These are phyloP conservation scores for Colletotrichum limetticola DNA, from an alignment of 2,329 filamentous ascomycete genomes.

Conservation along the genomic window DNA sequence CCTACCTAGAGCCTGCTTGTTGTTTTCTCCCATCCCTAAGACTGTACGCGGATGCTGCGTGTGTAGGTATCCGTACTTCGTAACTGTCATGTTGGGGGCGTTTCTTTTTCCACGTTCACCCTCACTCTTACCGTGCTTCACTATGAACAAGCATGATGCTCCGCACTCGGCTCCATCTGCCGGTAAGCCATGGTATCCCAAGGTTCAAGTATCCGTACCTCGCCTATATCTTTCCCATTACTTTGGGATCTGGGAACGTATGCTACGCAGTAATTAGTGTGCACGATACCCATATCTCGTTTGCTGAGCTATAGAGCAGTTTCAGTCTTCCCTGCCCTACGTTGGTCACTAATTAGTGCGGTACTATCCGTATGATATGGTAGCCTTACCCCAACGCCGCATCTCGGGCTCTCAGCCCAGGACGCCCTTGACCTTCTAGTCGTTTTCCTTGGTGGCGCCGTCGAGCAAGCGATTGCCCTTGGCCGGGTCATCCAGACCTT, in stretches of 20 bases:
- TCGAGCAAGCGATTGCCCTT: background rate
- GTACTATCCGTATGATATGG: background rate
- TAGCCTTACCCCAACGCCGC: background rate
- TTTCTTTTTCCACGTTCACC: background rate
- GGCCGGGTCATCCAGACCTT: conserved; percentile 4
- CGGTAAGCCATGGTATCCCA: background rate
- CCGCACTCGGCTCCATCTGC: background rate
- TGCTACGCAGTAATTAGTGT: no score
- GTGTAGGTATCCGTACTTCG: no score
- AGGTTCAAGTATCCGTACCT: no score
- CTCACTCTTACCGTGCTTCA: background rate
- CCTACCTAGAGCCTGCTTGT: no score
- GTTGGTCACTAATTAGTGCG: background rate
- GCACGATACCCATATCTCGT: no score
- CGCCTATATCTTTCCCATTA: no score
- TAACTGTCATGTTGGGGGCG: background rate
- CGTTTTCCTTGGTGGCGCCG: conserved; percentile 2
- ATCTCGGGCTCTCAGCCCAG: background rate
- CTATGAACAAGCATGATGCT: background rate
- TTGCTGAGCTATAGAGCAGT: background rate
- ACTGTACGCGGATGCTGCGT: background rate
- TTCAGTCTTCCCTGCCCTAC: background rate
- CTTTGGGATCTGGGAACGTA: no score
- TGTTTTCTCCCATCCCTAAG: background rate
- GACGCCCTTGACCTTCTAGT: conserved; percentile 11